These are phyloP conservation scores for Microstroma glucosiphilum DNA, from an alignment of 1,284 basidiomycete species.

Conservation along the genomic window DNA sequence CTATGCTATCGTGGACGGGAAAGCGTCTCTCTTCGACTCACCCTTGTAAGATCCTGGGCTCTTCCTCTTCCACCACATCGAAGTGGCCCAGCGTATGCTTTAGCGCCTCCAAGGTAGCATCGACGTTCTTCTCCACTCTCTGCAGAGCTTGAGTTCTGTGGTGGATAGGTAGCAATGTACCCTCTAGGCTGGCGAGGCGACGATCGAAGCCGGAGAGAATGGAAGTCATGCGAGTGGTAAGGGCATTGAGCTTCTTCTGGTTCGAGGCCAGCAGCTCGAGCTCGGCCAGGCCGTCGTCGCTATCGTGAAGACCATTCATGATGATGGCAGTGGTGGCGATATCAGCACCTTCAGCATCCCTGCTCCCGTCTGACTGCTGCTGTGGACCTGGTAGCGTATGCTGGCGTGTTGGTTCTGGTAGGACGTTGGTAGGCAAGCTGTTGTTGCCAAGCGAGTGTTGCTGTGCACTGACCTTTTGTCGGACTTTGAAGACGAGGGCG, in stretches of 20 bases:
- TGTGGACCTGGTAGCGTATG: no score
- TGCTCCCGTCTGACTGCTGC: no score
- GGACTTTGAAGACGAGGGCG: no score
- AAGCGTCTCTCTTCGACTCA: neutral
- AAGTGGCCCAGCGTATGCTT: conserved; percentile 43
- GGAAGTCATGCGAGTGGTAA: conserved; percentile 51
- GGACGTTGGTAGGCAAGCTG: no score
- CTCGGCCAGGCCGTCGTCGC: conserved; percentile 48
- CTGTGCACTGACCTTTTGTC: no score
- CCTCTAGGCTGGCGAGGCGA: conserved; percentile 47
- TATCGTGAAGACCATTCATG: conserved; percentile 19
- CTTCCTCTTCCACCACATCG: conserved; percentile 44
- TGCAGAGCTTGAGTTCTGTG: conserved; percentile 42
- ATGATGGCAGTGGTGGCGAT: neutral
- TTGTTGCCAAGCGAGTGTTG: no score
- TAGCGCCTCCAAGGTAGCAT: conserved; percentile 35
- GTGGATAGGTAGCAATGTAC: conserved; percentile 48
- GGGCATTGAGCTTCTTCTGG: conserved; percentile 48
- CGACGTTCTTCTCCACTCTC: conserved; percentile 34
- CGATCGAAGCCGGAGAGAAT: conserved; percentile 53
- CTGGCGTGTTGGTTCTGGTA: no score
- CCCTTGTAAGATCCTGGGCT: conserved; percentile 41
- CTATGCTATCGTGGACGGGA: neutral
- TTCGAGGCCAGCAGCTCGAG: conserved; percentile 52
- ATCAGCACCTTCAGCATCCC: no score